These are phyloP conservation scores for Gossypium australe DNA, from an alignment of 345 rosid species.

Conservation along the genomic window DNA sequence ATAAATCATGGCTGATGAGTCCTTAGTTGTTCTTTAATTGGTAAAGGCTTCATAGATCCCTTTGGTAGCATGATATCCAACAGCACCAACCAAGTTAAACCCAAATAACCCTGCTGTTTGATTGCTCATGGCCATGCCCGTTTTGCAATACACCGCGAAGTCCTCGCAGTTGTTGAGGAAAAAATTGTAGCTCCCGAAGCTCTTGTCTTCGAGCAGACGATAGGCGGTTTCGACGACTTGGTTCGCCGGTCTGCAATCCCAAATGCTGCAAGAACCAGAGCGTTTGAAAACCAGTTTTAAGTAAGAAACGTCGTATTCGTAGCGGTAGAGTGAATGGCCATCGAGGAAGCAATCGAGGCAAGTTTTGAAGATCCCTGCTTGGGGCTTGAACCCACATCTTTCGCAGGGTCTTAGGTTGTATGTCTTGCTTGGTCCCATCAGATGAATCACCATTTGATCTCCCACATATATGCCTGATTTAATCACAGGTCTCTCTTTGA, in stretches of 20 bases:
- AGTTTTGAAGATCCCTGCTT: neutral
- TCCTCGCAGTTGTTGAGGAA: constrained; percentile 1
- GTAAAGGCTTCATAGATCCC: neutral
- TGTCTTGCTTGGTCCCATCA: neutral
- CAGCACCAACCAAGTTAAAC: neutral
- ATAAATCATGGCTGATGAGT: too few species aligned
- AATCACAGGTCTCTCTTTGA: neutral
- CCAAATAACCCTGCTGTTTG: neutral
- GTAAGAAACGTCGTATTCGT: neutral
- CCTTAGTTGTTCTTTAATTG: neutral
- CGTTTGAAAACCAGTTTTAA: too few species aligned
- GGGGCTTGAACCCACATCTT: neutral
- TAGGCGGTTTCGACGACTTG: neutral
- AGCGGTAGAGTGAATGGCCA: neutral
- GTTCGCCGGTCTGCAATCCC: neutral
- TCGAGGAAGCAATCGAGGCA: constrained; percentile 11
- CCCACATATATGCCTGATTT: constrained; percentile 2
- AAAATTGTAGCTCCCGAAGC: neutral
- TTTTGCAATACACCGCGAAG: neutral
- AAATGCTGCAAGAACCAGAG: neutral
- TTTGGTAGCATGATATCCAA: neutral
- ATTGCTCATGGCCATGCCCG: neutral
- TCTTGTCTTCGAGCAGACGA: neutral
- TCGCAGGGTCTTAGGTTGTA: neutral
- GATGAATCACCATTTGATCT: neutral